phyloP scores from a whole-genome alignment of 768 basidiomycete genomes.

The Pleurotus platypus region DNA sequence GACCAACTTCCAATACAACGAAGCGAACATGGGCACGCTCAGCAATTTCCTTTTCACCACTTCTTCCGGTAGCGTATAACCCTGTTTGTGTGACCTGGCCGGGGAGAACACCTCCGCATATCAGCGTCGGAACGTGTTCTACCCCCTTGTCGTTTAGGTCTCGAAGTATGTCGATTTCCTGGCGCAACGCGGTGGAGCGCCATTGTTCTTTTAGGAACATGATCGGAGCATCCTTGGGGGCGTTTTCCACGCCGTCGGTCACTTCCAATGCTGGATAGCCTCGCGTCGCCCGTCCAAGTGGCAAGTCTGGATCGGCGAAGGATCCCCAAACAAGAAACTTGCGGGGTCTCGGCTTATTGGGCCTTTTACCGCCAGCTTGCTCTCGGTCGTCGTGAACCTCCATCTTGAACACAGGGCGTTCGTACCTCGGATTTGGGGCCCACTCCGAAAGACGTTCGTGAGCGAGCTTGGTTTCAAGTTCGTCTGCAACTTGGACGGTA shows the following conservation, averaged over 20 bases:
- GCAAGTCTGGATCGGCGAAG: slow-evolving; percentile 4
- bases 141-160: slow-evolving; percentile 12
- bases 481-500: background rate
- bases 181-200: slow-evolving; percentile 11
- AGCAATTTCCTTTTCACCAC: background rate
- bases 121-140: slow-evolving; percentile 20
- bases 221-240: slow-evolving; percentile 4
- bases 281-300: slow-evolving; percentile 16
- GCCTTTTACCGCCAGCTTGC: background rate
- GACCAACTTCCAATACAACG: background rate
- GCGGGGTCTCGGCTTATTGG: background rate
- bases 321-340: background rate
- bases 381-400: background rate
- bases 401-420: background rate
- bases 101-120: slow-evolving; percentile 25
- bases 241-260: background rate
- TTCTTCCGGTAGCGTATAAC: slow-evolving; percentile 12
- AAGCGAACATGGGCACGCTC: background rate
- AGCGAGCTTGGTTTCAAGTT: background rate
- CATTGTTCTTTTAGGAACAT: slow-evolving; percentile 25
- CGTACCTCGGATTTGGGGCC: background rate
- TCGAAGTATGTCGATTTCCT: slow-evolving; percentile 18
- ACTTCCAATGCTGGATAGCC: slow-evolving; percentile 15
- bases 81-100: slow-evolving; percentile 6
- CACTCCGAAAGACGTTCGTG: background rate